These are phyloP conservation scores for Moesziomyces globuligerus DNA, from an alignment of 1,284 basidiomycete genomes.

Conservation along the genomic window DNA sequence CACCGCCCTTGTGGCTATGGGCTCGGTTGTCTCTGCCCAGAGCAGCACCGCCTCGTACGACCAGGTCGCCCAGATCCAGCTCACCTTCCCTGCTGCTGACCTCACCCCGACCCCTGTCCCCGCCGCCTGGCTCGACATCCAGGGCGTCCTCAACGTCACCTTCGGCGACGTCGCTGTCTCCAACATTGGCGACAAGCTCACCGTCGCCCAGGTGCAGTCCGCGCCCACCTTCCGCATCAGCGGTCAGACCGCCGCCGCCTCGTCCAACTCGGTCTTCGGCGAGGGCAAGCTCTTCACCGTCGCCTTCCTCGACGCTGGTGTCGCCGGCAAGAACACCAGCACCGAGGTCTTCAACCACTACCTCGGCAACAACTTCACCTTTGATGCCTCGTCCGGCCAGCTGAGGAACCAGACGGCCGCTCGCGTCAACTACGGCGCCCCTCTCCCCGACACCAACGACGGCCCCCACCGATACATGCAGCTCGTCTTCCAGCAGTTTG, in stretches of 20 bases:
- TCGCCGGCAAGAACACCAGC: conserved; percentile 44
- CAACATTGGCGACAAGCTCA: conserved; percentile 46
- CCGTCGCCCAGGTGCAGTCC: conserved; percentile 45
- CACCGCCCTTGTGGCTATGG: conserved; percentile 33
- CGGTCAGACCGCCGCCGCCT: conserved; percentile 25
- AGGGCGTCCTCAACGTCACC: conserved; percentile 51
- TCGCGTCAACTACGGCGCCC: conserved; percentile 45
- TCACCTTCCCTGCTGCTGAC: conserved; percentile 46
- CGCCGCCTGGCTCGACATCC: conserved; percentile 45
- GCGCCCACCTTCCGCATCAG: conserved; percentile 43
- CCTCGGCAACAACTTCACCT: conserved; percentile 47
- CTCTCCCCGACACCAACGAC: conserved; percentile 43
- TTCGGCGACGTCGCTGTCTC: conserved; percentile 36
- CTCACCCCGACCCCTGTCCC: conserved; percentile 38
- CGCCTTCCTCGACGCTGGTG: conserved; percentile 42
- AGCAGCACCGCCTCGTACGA: conserved; percentile 39
- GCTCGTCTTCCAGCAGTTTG: conserved; percentile 54
- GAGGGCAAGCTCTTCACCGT: conserved; percentile 37
- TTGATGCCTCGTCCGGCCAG: conserved; percentile 21
- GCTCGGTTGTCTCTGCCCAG: conserved; percentile 39
- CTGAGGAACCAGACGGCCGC: conserved; percentile 36
- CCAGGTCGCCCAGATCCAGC: conserved; percentile 45
- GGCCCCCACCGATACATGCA: conserved; percentile 57
- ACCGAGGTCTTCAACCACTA: conserved; percentile 43
- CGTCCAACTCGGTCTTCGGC: conserved; percentile 22